Percentiles rank a stretch among this genome's conserved stretches.
Conservation (phyloP, 139 green algal genomes). For the Coelastrella sp. region DNA sequence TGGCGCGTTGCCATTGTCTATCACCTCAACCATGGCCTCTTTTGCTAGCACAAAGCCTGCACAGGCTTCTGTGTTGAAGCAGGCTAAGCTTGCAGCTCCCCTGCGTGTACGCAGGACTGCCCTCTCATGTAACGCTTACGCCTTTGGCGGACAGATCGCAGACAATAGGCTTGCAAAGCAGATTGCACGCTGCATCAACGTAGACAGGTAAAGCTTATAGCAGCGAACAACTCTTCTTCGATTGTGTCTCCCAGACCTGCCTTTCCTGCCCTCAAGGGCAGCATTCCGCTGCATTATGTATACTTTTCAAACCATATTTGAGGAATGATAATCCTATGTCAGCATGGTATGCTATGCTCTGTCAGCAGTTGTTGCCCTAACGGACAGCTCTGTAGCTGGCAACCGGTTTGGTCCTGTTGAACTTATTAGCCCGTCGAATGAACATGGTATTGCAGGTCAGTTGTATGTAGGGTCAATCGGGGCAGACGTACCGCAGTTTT, state of each 20-base stretch:
- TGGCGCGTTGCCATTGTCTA: neutral
- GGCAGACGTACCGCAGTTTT: conserved; percentile 44
- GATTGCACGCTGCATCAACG: conserved; percentile 24
- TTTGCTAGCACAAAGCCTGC: conserved; percentile 30
- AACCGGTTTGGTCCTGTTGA: too few relatives aligned
- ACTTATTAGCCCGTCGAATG: too few relatives aligned
- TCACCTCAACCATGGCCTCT: neutral
- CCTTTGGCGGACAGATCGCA: neutral
- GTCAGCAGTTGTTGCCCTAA: too few relatives aligned
- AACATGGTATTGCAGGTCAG: conserved; percentile 11
- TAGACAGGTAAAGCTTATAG: conserved; percentile 13
- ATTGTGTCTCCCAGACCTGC: neutral
- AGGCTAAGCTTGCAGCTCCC: conserved; percentile 27
- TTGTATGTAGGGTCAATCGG: neutral
- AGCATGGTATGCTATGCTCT: too few relatives aligned
- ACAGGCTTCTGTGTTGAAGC: neutral
- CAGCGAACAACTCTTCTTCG: neutral
- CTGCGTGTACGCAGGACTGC: neutral
- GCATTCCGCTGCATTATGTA: too few relatives aligned
- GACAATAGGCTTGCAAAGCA: neutral
- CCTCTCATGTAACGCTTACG: conserved; percentile 1
- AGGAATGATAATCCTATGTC: too few relatives aligned
- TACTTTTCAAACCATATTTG: too few relatives aligned
- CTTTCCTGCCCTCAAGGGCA: too few relatives aligned
- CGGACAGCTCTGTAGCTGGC: neutral